A percentile compares a stretch with the other conserved stretches of the same genome.
Conservation (phyloP, 1,139 yeast species). For the Diutina ranongensis region DNA sequence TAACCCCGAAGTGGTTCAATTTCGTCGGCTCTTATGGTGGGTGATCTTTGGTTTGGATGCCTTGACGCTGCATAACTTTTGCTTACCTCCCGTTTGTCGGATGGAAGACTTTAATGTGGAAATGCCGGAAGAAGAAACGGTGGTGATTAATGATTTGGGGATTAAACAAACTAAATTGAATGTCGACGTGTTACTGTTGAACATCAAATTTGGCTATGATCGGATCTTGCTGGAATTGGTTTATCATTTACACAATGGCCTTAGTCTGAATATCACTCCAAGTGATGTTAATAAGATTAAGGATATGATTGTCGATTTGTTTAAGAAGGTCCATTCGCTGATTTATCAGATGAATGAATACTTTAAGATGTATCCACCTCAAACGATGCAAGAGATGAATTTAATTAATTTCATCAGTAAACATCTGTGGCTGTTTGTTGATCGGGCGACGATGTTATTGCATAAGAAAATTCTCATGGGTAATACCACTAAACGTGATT, state of each 20-base stretch:
- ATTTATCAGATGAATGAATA: conserved; percentile 16
- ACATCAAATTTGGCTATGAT: conserved; percentile 42
- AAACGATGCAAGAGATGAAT: conserved; percentile 30
- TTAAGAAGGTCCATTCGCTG: conserved; percentile 36
- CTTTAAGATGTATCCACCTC: conserved; percentile 13
- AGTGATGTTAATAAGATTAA: conserved; percentile 34
- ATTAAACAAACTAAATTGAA: conserved; percentile 19
- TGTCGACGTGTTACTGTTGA: conserved; percentile 31
- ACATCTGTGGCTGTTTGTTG: conserved; percentile 43
- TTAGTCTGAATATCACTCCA: conserved; percentile 23
- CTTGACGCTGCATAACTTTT: conserved; percentile 43
- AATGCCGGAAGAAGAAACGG: conserved; percentile 39
- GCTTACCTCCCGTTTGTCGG: conserved; percentile 45
- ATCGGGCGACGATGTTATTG: conserved; percentile 41
- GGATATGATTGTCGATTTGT: conserved; percentile 36
- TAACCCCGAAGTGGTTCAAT: conserved; percentile 36
- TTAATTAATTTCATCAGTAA: conserved; percentile 37
- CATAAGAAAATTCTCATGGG: conserved; percentile 38
- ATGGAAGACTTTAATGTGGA: conserved; percentile 46
- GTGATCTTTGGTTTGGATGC: conserved; percentile 51
- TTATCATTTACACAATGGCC: conserved; percentile 29
- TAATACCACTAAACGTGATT: background rate
- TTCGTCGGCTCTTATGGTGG: conserved; percentile 54
- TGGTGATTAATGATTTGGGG: conserved; percentile 17
- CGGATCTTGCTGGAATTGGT: conserved; percentile 42